phyloP scores from a whole-genome alignment of 164 flowering plant genomes.

The Chimonanthus salicifolius region DNA sequence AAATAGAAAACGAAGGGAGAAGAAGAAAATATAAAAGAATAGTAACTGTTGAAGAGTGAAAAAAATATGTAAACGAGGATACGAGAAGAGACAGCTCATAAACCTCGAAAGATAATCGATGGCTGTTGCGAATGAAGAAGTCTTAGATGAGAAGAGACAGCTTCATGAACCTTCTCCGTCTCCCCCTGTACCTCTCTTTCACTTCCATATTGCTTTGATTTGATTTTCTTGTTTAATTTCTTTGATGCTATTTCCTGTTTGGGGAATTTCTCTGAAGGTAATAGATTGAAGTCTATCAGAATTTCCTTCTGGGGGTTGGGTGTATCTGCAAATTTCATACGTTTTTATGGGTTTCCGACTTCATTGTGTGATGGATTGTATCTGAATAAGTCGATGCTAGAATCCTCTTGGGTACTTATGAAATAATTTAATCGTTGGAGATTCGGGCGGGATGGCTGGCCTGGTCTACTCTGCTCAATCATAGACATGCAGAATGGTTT shows the following conservation, averaged over 20 bases:
- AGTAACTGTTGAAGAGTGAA: no score
- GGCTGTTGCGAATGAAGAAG: background rate
- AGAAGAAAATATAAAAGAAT: no score
- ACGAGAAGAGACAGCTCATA: background rate
- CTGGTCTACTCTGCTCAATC: background rate
- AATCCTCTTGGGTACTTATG: background rate
- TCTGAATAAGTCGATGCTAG: background rate
- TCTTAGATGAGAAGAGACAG: background rate
- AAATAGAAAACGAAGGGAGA: no score
- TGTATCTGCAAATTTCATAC: background rate
- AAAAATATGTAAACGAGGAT: background rate
- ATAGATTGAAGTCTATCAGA: background rate
- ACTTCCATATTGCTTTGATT: background rate
- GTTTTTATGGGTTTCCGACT: background rate
- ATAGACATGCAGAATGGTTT: background rate
- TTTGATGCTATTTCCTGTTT: background rate
- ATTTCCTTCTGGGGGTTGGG: background rate
- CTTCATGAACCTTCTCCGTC: background rate
- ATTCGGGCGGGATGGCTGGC: no score
- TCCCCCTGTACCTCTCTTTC: background rate
- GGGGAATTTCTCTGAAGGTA: background rate
- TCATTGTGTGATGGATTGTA: background rate
- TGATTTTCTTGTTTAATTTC: background rate
- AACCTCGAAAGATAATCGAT: background rate
- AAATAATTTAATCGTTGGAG: background rate